Conservation (phyloP, 2,329 filamentous ascomycete species). For the Metarhizium album region DNA sequence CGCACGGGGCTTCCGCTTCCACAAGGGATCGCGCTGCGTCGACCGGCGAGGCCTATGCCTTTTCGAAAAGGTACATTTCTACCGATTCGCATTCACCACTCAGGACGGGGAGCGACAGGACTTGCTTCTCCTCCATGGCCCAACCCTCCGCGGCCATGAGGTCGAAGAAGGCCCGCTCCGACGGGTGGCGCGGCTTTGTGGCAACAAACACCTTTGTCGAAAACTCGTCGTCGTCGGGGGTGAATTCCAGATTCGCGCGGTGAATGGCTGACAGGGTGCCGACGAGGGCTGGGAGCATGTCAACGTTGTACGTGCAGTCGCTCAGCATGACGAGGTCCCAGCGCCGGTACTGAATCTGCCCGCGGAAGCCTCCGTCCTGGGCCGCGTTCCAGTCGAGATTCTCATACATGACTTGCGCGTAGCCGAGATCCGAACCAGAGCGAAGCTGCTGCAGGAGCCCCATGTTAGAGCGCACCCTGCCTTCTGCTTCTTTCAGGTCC, state of each 20-base stretch:
- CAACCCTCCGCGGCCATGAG: constrained; percentile 36
- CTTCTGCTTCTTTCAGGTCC: constrained; percentile 43
- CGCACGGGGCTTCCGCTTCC: neutral
- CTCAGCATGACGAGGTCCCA: constrained; percentile 47
- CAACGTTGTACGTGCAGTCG: constrained; percentile 52
- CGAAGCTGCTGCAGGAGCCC: constrained; percentile 13
- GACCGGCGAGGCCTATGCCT: constrained; percentile 1
- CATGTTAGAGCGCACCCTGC: constrained; percentile 38
- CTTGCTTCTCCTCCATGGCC: constrained; percentile 29
- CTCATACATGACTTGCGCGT: constrained; percentile 33
- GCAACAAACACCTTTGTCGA: constrained; percentile 39
- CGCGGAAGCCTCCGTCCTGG: constrained; percentile 31
- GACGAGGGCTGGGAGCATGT: constrained; percentile 42
- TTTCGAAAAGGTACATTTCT: constrained; percentile 42
- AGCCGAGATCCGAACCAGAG: constrained; percentile 6
- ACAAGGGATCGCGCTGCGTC: constrained; percentile 1
- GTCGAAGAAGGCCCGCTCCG: constrained; percentile 37
- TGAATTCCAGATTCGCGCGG: constrained; percentile 18
- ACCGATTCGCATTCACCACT: constrained; percentile 33
- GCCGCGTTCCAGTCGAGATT: constrained; percentile 48
- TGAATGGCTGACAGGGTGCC: constrained; percentile 42
- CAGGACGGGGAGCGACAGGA: constrained; percentile 35
- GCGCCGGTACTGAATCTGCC: constrained; percentile 22
- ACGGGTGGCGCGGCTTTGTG: constrained; percentile 45
- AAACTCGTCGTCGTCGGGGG: constrained; percentile 10